phyloP scores from a whole-genome alignment of 768 basidiomycete genomes.

The Pisolithus albus region DNA sequence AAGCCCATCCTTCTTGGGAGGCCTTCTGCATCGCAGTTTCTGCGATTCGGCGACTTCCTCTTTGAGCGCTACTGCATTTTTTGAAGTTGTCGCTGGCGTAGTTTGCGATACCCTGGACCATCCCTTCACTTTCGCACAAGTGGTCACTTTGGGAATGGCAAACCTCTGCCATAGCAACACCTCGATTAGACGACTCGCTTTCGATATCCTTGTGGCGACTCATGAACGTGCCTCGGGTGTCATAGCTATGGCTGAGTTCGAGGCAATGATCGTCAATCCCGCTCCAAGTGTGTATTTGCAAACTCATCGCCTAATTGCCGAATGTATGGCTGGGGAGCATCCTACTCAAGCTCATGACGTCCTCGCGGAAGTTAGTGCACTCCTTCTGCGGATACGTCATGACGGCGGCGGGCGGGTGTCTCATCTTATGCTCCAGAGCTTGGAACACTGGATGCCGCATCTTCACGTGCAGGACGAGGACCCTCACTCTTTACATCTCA shows the following conservation, averaged over 20 bases:
- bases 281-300: slow-evolving; percentile 73
- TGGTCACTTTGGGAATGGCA: slow-evolving; percentile 69
- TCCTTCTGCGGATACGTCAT: slow-evolving; percentile 60
- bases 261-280: slow-evolving; percentile 63
- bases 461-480: slow-evolving; percentile 52
- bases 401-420: slow-evolving; percentile 42
- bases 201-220: slow-evolving; percentile 67
- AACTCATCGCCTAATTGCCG: slow-evolving; percentile 71
- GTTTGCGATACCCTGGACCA: slow-evolving; percentile 49
- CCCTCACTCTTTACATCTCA: slow-evolving; percentile 22
- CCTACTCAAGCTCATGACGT: slow-evolving; percentile 58
- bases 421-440: slow-evolving; percentile 64
- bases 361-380: slow-evolving; percentile 61
- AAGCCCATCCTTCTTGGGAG: slow-evolving; percentile 54
- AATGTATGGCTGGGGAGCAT: slow-evolving; percentile 73
- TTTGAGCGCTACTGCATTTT: slow-evolving; percentile 60
- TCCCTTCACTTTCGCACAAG: slow-evolving; percentile 66
- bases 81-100: slow-evolving; percentile 70
- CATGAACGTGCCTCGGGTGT: slow-evolving; percentile 65
- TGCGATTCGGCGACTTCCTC: slow-evolving; percentile 48
- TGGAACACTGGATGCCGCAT: slow-evolving; percentile 80
- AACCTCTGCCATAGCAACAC: slow-evolving; percentile 73
- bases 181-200: slow-evolving; percentile 65
- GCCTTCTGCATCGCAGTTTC: slow-evolving; percentile 63
- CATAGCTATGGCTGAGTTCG: slow-evolving; percentile 63